Base-by-base conservation (phyloP, 352 stramenopile genomes). In the Globisporangium nagaii region DNA sequence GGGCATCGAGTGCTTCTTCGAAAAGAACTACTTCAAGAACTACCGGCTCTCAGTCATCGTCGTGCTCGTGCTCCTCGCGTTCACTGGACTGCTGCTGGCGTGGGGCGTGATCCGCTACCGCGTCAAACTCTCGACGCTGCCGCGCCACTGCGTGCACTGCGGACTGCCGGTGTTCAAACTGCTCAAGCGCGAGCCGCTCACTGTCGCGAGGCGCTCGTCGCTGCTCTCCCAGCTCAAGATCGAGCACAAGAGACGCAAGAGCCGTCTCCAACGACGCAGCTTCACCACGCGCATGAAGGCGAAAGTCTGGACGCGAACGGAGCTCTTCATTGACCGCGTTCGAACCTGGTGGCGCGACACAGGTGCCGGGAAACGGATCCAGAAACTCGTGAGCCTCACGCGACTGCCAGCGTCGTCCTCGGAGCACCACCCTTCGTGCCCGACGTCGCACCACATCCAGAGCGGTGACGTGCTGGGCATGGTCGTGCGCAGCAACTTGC, bases 401-500 rank as follows among this genome's bases (percentile, higher is more conserved):
- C 62, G 73, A 22, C 56, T 88, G 0, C 70, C 74, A 1, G 72
- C 75, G 7, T 84, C 74, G 10, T 61, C 68, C 19, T 81, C 74
- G 1, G 58, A 55, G 17, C 74, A 88, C 20, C 43, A 68, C 2
- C 66, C 67, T 0, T 53, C 47, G 30, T 90, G 79, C 53, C 77
- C 77, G 10, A 90, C 77, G 0, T 69, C 68, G 3, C 75, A 86
- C 40, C 56, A 60, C 2, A 79, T 90, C 36, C 62, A 60, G 25
- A 70, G 68, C 10, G 37, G 37, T 5, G 67, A 82, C 12, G 75
- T 90, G 1, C 57, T 75, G 7, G 53, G 59, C 4, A 88, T 88
- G 74, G 72, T 88, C 25, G 64, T 90, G 6, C 63, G 75, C 15
- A 90, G 77, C 57, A 90, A 90, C 51, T 39, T 90, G 25, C 73